Conservation (phyloP, 495 filamentous ascomycete genomes). For the Gamarada debralockiae region DNA sequence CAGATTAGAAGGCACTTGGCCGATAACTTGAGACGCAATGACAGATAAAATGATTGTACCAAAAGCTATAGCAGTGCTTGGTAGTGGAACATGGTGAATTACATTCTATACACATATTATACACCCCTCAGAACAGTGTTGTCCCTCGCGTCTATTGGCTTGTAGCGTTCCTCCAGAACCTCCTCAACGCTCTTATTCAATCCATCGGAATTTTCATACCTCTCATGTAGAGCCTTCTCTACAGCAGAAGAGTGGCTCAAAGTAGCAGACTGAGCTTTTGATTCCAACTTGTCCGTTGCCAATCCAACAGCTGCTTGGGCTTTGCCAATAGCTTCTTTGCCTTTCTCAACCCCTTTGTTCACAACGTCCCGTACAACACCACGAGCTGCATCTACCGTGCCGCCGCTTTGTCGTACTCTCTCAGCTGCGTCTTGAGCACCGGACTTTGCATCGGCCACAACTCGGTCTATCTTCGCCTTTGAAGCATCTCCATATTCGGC, state of each 20-base stretch:
- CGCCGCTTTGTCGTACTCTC: conserved; percentile 8
- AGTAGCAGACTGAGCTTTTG: conserved; percentile 13
- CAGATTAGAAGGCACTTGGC: too few relatives aligned
- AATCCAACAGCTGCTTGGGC: conserved; percentile 29
- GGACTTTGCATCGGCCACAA: conserved; percentile 5
- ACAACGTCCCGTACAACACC: conserved; percentile 27
- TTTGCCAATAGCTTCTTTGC: conserved; percentile 26
- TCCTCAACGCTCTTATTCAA: conserved; percentile 38
- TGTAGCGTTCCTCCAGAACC: conserved; percentile 43
- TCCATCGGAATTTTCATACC: conserved; percentile 36
- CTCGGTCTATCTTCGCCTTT: conserved; percentile 13
- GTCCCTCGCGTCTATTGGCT: conserved; percentile 37
- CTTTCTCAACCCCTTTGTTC: conserved; percentile 30
- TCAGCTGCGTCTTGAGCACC: conserved; percentile 12
- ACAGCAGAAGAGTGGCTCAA: conserved; percentile 29
- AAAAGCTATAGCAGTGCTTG: too few relatives aligned
- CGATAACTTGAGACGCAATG: too few relatives aligned
- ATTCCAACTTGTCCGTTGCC: conserved; percentile 25
- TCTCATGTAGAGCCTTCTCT: conserved; percentile 41
- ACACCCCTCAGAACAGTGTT: conserved; percentile 31
- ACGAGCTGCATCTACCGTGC: conserved; percentile 27
- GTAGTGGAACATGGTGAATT: background rate
- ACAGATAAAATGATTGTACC: too few relatives aligned
- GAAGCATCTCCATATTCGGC: conserved; percentile 1
- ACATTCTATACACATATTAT: conserved; percentile 15